These are phyloP conservation scores for Starmerella floris DNA, from an alignment of 805 yeast genomes.

Conservation along the genomic window DNA sequence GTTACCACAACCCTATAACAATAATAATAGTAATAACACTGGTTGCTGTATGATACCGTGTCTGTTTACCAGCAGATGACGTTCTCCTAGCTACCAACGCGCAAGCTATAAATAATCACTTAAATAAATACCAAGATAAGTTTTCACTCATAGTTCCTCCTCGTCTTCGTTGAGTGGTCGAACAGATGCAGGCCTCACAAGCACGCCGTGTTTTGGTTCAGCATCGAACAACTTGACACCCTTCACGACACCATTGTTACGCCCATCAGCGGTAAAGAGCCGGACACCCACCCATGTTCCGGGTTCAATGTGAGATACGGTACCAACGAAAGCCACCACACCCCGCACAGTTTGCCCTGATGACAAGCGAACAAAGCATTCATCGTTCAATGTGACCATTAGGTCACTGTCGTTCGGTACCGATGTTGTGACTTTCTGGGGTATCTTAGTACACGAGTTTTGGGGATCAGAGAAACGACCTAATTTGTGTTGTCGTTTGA, in stretches of 20 bases:
- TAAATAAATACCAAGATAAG: neutral
- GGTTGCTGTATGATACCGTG: too few relatives aligned
- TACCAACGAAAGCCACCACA: slow-evolving; percentile 55
- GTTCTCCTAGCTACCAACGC: too few relatives aligned
- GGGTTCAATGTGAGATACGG: slow-evolving; percentile 39
- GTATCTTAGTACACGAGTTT: neutral
- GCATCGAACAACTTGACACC: slow-evolving; percentile 50
- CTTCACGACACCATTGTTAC: slow-evolving; percentile 64
- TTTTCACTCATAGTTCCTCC: slow-evolving; percentile 28
- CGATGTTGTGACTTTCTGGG: neutral
- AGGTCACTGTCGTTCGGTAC: slow-evolving; percentile 20
- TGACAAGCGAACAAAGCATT: slow-evolving; percentile 24
- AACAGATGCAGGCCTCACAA: slow-evolving; percentile 56
- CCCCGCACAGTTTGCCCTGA: slow-evolving; percentile 47
- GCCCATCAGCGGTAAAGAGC: slow-evolving; percentile 76
- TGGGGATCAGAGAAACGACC: slow-evolving; percentile 51
- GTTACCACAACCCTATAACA: too few relatives aligned
- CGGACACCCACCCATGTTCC: slow-evolving; percentile 68
- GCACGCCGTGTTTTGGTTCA: slow-evolving; percentile 51
- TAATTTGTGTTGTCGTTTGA: slow-evolving; percentile 57
- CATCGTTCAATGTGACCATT: slow-evolving; percentile 16
- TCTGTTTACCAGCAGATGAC: too few relatives aligned
- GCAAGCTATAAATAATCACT: neutral
- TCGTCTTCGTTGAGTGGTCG: slow-evolving; percentile 57
- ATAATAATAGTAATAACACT: too few relatives aligned